Percentiles rank a stretch among this genome's conserved stretches.
These are phyloP conservation scores for Pezizomycotina sp. DNA, from an alignment of 2,329 filamentous ascomycete species.

Conservation along the genomic window DNA sequence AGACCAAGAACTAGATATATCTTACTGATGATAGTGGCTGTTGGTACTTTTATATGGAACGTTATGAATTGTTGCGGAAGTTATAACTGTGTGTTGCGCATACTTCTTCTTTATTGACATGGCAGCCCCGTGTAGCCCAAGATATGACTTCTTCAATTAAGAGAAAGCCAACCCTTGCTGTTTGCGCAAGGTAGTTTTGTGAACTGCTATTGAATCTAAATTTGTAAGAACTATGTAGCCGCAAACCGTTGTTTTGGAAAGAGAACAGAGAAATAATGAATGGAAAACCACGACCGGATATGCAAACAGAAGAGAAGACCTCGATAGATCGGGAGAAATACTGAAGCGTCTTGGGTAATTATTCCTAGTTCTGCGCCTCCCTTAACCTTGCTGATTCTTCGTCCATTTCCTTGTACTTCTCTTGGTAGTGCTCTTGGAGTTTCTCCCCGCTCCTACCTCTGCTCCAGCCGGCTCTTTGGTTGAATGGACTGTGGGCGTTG, in stretches of 20 bases:
- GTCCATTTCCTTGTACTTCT: slow-evolving; percentile 5
- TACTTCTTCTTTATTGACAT: slow-evolving; percentile 8
- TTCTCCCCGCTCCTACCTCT: slow-evolving; percentile 8
- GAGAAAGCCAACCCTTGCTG: no score
- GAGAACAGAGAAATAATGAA: no score
- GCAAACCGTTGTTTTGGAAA: no score
- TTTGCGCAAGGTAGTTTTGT: no score
- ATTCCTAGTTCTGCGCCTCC: slow-evolving; percentile 2
- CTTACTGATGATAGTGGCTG: slow-evolving; percentile 9
- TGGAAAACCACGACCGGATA: no score
- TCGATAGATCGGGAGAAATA: no score
- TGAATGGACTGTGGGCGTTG: slow-evolving; percentile 17
- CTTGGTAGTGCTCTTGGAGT: slow-evolving; percentile 12
- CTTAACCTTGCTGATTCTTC: slow-evolving; percentile 3
- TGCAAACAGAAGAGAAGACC: no score
- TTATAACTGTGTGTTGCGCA: background rate
- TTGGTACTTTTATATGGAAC: background rate
- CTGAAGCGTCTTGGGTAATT: slow-evolving; percentile 1
- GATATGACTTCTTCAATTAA: no score
- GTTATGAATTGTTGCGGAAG: slow-evolving; percentile 1
- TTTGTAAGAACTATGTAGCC: no score
- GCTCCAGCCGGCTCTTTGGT: slow-evolving; percentile 17
- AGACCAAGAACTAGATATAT: slow-evolving; percentile 3
- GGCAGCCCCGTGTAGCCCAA: no score
- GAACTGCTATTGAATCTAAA: no score